A percentile compares a stretch with the other conserved stretches of the same genome.
Conservation (phyloP, 1,139 yeast species). For the Saccharomyces uvarum region DNA sequence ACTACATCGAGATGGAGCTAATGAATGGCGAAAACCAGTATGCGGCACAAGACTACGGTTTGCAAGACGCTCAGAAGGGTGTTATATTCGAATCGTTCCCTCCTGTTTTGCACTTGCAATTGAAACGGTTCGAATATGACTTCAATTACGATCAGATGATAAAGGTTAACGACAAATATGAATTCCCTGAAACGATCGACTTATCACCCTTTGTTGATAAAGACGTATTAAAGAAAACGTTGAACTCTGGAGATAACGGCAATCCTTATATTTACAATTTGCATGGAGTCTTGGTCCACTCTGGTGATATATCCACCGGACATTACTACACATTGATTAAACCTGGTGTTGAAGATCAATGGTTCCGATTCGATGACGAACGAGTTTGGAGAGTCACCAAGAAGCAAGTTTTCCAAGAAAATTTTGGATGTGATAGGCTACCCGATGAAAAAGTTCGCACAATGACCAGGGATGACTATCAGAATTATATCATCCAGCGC, state of each 20-base stretch:
- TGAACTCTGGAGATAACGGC: slow-evolving; percentile 13
- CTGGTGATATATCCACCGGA: slow-evolving; percentile 92
- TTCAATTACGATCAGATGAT: slow-evolving; percentile 83
- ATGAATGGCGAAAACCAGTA: slow-evolving; percentile 93
- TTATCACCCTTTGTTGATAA: slow-evolving; percentile 71
- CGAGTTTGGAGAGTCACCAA: slow-evolving; percentile 81
- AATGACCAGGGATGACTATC: slow-evolving; percentile 53
- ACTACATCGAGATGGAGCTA: slow-evolving; percentile 82
- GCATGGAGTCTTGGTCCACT: slow-evolving; percentile 92
- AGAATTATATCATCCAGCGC: slow-evolving; percentile 58
- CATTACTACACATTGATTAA: slow-evolving; percentile 92
- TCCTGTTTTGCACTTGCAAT: slow-evolving; percentile 83
- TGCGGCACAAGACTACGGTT: slow-evolving; percentile 84
- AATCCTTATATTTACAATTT: slow-evolving; percentile 69
- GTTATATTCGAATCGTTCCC: slow-evolving; percentile 89
- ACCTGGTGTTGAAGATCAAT: slow-evolving; percentile 61
- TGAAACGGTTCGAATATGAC: slow-evolving; percentile 91
- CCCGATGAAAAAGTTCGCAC: slow-evolving; percentile 41
- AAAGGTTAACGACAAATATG: slow-evolving; percentile 87
- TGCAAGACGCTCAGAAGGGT: slow-evolving; percentile 95
- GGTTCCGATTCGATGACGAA: slow-evolving; percentile 95
- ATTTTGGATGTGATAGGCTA: slow-evolving; percentile 72
- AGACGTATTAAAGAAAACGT: slow-evolving; percentile 37
- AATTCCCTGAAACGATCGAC: slow-evolving; percentile 79
- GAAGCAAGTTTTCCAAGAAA: slow-evolving; percentile 82